These are phyloP conservation scores for Penicillium hordei DNA, from an alignment of 2,329 filamentous ascomycete genomes.

Conservation along the genomic window DNA sequence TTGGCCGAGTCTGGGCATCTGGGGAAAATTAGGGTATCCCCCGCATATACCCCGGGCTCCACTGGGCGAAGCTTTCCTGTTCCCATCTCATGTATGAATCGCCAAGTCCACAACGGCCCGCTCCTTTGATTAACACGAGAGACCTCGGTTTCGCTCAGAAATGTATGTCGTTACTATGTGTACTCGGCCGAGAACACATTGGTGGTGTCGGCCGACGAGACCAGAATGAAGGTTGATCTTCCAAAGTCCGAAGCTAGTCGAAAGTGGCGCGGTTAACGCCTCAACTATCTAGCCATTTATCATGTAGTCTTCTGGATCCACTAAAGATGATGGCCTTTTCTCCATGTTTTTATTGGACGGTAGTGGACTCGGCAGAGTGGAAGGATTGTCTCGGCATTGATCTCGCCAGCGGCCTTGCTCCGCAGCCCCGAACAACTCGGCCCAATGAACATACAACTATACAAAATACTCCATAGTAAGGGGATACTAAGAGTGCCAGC, in stretches of 20 bases:
- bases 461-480: not conserved
- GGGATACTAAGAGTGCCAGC: too few relatives aligned
- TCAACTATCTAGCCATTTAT: not conserved
- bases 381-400: not conserved
- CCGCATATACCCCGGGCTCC: not conserved
- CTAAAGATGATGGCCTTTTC: not conserved
- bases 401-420: not conserved
- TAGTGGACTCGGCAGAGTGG: not conserved
- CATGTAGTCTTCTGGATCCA: not conserved
- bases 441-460: too few relatives aligned
- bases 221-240: not conserved
- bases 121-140: not conserved
- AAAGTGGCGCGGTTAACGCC: not conserved
- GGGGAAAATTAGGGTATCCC: not conserved
- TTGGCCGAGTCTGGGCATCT: not conserved
- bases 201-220: not conserved
- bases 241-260: not conserved
- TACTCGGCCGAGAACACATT: not conserved
- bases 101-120: not conserved
- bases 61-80: not conserved
- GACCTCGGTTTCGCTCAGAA: not conserved
- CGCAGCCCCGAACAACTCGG: not conserved
- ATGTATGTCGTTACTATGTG: not conserved
- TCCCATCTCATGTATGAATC: not conserved
- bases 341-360: not conserved